Evolutionary conservation across 805 yeast genomes (phyloP), one percentile per base, ranked within the genome.

Genomic region (Scheffersomyces amazonensis): DNA sequence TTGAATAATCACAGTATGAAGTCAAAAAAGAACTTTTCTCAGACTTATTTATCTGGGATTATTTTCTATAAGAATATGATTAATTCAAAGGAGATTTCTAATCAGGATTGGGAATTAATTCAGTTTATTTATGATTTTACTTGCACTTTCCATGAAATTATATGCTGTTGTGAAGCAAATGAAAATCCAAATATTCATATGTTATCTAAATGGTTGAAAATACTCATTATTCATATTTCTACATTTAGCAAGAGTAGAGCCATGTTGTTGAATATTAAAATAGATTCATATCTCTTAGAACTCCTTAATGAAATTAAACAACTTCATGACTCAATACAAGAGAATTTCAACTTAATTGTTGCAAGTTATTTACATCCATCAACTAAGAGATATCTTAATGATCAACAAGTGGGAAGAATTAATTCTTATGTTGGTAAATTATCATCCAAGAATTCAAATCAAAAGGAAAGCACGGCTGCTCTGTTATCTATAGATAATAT

Each of bases 281-380:
- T 41, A 13, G 43, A 48, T 16, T 34, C 11, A 10, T 44, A 42
- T 2, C 22, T 47, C 16, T 13, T 27, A 7, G 31, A 31, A 3
- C 19, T 49, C 5, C 28, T 47, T 4, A 34, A 27, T 10, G 35
- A 34, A 17, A 27, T 50, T 19, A 31, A 32, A 8, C 31, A 39
- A 9, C 35, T 41, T 31, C 54, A 54, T 39, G 21, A 35, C 15
- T 35, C 35, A 10, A 28, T 47, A 8, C 53, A 52, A 21, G 27
- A 34, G 3, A 47, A 42, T 16, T 45, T 47, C 20, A 48, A 47
- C 12, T 22, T 53, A 16, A 20, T 36, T 7, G 16, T 48, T 10
- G 41, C 58, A 3, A 36, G 47, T 22, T 54, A 53, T 37, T 42
- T 53, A 27, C 60, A 54, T 38, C 60, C 60, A 11, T 46, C 56